These are phyloP conservation scores for Boletus subcaerulescens DNA, from an alignment of 768 basidiomycete genomes.

Conservation along the genomic window DNA sequence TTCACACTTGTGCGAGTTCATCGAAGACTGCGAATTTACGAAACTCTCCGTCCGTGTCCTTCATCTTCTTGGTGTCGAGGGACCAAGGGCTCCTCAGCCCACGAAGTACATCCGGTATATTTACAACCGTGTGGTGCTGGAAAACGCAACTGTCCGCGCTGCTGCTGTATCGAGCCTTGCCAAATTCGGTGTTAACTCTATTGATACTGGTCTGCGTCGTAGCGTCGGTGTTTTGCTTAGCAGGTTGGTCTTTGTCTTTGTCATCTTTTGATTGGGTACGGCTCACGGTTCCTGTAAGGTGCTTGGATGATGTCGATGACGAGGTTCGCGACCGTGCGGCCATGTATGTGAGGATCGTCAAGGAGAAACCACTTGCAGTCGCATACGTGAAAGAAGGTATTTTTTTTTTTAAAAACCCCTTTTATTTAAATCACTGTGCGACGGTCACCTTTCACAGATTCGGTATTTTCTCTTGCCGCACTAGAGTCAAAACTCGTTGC, in stretches of 20 bases:
- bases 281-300: constrained; percentile 45
- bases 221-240: constrained; percentile 86
- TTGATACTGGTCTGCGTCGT: constrained; percentile 73
- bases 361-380: constrained; percentile 76
- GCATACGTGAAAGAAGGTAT: constrained; percentile 90
- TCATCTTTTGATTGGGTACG: background rate
- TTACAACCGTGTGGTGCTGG: constrained; percentile 97
- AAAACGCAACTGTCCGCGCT: constrained; percentile 96
- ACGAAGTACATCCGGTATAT: constrained; percentile 99
- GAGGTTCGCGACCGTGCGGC: constrained; percentile 98
- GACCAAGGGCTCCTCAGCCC: constrained; percentile 93
- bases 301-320: constrained; percentile 97
- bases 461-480: constrained; percentile 86
- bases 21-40: constrained; percentile 99
- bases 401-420: constrained; percentile 12
- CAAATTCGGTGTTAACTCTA: constrained; percentile 92
- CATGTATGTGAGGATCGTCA: constrained; percentile 84
- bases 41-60: constrained; percentile 97
- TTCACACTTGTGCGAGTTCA: constrained; percentile 98
- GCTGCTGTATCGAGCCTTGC: constrained; percentile 94
- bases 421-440: background rate
- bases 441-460: constrained; percentile 54
- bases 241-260: constrained; percentile 46
- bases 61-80: constrained; percentile 92
- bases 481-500: constrained; percentile 91